A percentile compares a stretch with the other conserved stretches of the same genome.
phyloP scores from a whole-genome alignment of 192 early-diverging fungal genomes.

The Rhizoclosmatium globosum region DNA sequence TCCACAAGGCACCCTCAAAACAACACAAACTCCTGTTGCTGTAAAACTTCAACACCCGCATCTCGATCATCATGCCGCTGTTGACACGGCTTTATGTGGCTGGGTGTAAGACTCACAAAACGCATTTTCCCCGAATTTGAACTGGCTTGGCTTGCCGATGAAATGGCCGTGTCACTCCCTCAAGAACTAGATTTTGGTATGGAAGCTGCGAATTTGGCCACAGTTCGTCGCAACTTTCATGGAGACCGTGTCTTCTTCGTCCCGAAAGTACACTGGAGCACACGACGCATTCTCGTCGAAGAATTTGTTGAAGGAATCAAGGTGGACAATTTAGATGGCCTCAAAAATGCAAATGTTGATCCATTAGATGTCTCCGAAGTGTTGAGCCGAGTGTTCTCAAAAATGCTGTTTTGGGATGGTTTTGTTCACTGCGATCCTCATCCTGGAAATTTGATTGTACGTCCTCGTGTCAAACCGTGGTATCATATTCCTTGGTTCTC shows the following conservation, averaged over 20 bases:
- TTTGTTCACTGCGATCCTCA: slow-evolving; percentile 92
- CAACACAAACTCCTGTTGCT: slow-evolving; percentile 78
- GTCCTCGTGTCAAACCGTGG: slow-evolving; percentile 32
- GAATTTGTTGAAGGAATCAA: slow-evolving; percentile 63
- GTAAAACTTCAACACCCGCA: slow-evolving; percentile 94
- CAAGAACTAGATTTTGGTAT: slow-evolving; percentile 86
- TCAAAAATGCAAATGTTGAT: slow-evolving; percentile 76
- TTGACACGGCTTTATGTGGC: slow-evolving; percentile 62
- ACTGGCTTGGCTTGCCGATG: slow-evolving; percentile 88
- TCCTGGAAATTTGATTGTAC: slow-evolving; percentile 80
- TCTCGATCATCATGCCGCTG: slow-evolving; percentile 75
- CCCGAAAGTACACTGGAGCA: slow-evolving; percentile 78
- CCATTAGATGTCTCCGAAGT: slow-evolving; percentile 78
- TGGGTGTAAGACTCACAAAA: slow-evolving; percentile 58
- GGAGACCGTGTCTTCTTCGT: slow-evolving; percentile 61
- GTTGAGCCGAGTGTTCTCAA: slow-evolving; percentile 77
- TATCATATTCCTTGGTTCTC: slow-evolving; percentile 39
- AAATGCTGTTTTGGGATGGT: slow-evolving; percentile 91
- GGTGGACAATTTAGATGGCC: slow-evolving; percentile 79
- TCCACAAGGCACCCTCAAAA: slow-evolving; percentile 79
- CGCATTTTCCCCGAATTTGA: slow-evolving; percentile 89
- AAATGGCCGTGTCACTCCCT: slow-evolving; percentile 85
- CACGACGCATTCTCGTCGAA: slow-evolving; percentile 17
- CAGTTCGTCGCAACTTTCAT: slow-evolving; percentile 57
- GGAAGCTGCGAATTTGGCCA: slow-evolving; percentile 81